These are phyloP conservation scores for Orbilia blumenaviensis DNA, from an alignment of 2,329 filamentous ascomycete genomes.

Conservation along the genomic window DNA sequence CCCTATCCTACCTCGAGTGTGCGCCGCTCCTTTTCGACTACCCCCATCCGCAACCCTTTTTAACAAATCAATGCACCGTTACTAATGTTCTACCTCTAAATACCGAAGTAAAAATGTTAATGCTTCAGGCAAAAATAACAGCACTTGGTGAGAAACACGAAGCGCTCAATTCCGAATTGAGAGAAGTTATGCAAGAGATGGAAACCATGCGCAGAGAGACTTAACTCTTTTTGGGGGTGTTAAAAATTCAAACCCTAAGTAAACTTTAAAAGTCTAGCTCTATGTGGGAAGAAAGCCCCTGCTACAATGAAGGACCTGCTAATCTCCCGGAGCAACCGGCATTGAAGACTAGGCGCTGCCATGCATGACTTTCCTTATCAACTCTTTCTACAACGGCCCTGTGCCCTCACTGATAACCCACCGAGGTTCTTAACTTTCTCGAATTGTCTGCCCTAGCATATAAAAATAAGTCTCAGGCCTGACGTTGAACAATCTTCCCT, in stretches of 20 bases:
- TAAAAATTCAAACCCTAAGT: neutral
- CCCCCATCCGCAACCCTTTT: neutral
- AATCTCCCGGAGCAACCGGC: conserved; percentile 11
- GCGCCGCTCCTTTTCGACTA: neutral
- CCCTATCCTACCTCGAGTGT: neutral
- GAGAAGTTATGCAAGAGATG: conserved; percentile 14
- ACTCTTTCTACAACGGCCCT: neutral
- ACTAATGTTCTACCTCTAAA: neutral
- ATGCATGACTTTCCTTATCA: neutral
- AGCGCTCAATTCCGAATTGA: neutral
- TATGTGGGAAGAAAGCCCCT: conserved; percentile 19
- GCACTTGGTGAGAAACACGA: neutral
- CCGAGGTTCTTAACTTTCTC: conserved; percentile 15
- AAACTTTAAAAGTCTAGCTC: neutral
- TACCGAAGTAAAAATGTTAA: neutral
- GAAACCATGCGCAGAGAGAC: neutral
- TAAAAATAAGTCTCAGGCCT: conserved; percentile 23
- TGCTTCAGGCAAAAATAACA: neutral
- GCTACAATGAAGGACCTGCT: neutral
- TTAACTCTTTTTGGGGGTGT: neutral
- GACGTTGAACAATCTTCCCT: neutral
- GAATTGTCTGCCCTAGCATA: conserved; percentile 28
- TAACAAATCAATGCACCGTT: conserved; percentile 9
- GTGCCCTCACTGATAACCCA: neutral
- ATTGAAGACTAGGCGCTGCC: conserved; percentile 3